These are phyloP conservation scores for Ophiosphaerella korrae DNA, from an alignment of 2,329 filamentous ascomycete genomes.

Conservation along the genomic window DNA sequence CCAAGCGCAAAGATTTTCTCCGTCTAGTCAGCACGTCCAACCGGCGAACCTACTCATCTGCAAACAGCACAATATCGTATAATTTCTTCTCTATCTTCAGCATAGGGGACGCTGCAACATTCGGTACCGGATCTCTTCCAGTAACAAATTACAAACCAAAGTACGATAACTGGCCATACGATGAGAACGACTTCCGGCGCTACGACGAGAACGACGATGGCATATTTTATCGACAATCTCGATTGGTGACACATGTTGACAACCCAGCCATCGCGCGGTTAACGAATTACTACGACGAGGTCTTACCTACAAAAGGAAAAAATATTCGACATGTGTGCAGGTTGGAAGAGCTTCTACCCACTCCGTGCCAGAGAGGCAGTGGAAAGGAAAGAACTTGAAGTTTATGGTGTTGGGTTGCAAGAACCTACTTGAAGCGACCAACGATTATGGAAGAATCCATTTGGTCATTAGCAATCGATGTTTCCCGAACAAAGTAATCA, in stretches of 20 bases:
- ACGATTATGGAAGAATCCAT: constrained; percentile 54
- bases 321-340: constrained; percentile 58
- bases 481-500: constrained; percentile 60
- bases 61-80: constrained; percentile 1
- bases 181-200: constrained; percentile 44
- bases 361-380: constrained; percentile 36
- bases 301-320: constrained; percentile 49
- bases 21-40: not conserved
- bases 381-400: constrained; percentile 39
- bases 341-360: constrained; percentile 58
- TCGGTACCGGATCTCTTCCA: constrained; percentile 6
- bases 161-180: constrained; percentile 28
- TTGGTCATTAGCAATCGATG: constrained; percentile 58
- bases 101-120: constrained; percentile 5
- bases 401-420: constrained; percentile 56
- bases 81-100: constrained; percentile 19
- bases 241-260: constrained; percentile 62
- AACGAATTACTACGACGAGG: constrained; percentile 52
- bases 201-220: constrained; percentile 44
- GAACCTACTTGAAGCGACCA: constrained; percentile 49
- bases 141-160: constrained; percentile 20
- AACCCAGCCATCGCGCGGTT: constrained; percentile 54
- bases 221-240: constrained; percentile 50
- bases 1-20: not conserved
- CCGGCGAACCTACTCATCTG: constrained; percentile 8